Percentiles rank a stretch among this genome's conserved stretches.
phyloP scores from a whole-genome alignment of 768 basidiomycete species.

The Termitomyces sp. region DNA sequence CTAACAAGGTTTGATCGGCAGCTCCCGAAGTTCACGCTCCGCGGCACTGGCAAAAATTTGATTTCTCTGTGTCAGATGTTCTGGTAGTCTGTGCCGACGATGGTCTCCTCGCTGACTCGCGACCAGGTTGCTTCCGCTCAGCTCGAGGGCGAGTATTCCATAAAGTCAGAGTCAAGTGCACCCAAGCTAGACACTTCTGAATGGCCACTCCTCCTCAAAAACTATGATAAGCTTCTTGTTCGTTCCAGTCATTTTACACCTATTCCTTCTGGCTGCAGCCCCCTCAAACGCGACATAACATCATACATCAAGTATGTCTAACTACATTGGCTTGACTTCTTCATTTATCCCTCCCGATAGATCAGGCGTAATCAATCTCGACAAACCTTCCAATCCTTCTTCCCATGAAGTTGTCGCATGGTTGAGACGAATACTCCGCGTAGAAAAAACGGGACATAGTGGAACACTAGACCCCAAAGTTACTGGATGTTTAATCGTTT shows the following conservation, averaged over 20 bases:
- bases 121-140: slow-evolving; percentile 73
- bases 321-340: slow-evolving; percentile 9
- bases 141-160: slow-evolving; percentile 67
- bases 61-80: slow-evolving; percentile 3
- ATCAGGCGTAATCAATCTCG: slow-evolving; percentile 97
- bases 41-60: slow-evolving; percentile 12
- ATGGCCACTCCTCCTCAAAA: slow-evolving; percentile 97
- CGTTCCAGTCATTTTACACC: slow-evolving; percentile 98
- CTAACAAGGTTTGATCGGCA: slow-evolving; percentile 26
- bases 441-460: slow-evolving; percentile 98
- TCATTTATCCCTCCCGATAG: slow-evolving; percentile 31
- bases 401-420: slow-evolving; percentile 99
- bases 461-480: slow-evolving; percentile 99
- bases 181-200: slow-evolving; percentile 90
- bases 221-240: slow-evolving; percentile 95
- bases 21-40: slow-evolving; percentile 9
- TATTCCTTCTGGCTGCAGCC: slow-evolving; percentile 89
- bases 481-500: slow-evolving; percentile 97
- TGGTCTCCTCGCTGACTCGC: slow-evolving; percentile 49
- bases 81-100: slow-evolving; percentile 5
- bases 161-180: slow-evolving; percentile 69
- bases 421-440: slow-evolving; percentile 93
- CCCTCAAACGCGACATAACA: slow-evolving; percentile 89
- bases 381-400: slow-evolving; percentile 98
- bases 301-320: slow-evolving; percentile 77